Evolutionary conservation across 2,329 filamentous ascomycete genomes (phyloP), one percentile per base, ranked within the genome.

Genomic region (Achaetomium macrosporum): DNA sequence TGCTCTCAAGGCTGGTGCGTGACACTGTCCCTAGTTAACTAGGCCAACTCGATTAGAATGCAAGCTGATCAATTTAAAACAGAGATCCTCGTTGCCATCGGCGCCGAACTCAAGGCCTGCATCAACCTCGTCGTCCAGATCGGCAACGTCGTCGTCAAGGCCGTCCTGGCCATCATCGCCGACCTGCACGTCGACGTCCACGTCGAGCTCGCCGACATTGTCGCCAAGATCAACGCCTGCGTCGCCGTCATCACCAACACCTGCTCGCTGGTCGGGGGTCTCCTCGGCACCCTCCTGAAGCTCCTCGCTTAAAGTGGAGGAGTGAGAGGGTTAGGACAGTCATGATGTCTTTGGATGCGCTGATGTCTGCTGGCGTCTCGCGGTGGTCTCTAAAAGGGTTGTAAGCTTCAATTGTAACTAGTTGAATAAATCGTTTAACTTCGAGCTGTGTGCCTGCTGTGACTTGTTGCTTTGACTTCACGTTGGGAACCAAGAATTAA

Each of bases 1-100:
- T 3, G 16, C 4, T 9, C 50, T 58, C 47, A 47, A 57, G 35
- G 46, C 49, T 15, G 45, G 56, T 58, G 15, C 40, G 56, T 55
- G 13, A 8, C 11, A 12, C 33, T 9, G 10, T 15, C 4, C 33
- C 33, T 9, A 11, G 5, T 25, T 16, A 13, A 37, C 13, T 25
- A 16, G 9, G 15, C 36, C 8, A 7, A 33, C n/a, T n/a, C n/a
- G n/a, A 5, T 39, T 15, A 15, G 15, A 41, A 31, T 17, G 9
- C 17, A 41, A 31, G 17, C 52, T 54, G 25, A 54, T n/a, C 33
- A 12, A 11, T 3, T 15, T 35, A 30, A 7, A 11, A 4, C 31
- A 55, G 53, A 53, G 2, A 46, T 57, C 47, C 55, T 55, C 17
- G 17, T 20, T n/a, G 19, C 37, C 39, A 39, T 57, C 17, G 31